Evolutionary conservation across 139 green algal genomes (phyloP).

Genomic region (Coccomyxa sp.): DNA sequence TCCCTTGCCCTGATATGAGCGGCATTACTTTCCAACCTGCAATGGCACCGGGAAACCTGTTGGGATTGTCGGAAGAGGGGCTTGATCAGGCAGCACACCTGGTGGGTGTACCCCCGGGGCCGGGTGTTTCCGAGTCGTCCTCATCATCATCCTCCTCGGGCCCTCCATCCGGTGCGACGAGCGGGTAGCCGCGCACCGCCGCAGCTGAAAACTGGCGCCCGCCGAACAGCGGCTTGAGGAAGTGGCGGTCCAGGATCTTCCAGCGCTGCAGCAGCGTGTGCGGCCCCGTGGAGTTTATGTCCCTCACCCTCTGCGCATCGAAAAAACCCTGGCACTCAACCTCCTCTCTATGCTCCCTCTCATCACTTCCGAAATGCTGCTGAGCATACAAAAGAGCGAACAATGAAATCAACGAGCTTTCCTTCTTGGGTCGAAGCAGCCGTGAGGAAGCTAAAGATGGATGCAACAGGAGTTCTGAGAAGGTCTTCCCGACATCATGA

Average conservation of each 20-base stretch:
- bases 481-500: background rate
- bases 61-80: too few species aligned
- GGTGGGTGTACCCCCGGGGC: too few species aligned
- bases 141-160: background rate
- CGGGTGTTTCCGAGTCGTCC: background rate
- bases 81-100: too few species aligned
- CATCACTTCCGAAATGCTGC: background rate
- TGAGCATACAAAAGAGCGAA: too few species aligned
- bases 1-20: too few species aligned
- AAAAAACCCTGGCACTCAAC: background rate
- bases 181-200: background rate
- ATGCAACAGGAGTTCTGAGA: background rate
- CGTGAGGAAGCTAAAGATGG: background rate
- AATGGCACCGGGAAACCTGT: too few species aligned
- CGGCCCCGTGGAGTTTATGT: background rate
- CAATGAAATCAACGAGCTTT: too few species aligned
- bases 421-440: background rate
- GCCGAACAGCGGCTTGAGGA: constrained; percentile 52
- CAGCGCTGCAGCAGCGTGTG: background rate
- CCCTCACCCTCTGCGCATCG: background rate
- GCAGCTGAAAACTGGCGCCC: constrained; percentile 5
- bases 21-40: too few species aligned
- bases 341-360: background rate
- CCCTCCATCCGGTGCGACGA: background rate
- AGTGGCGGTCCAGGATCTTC: constrained; percentile 32